Conservation (phyloP, 2,329 filamentous ascomycete species). For the Aureobasidium sp. region DNA sequence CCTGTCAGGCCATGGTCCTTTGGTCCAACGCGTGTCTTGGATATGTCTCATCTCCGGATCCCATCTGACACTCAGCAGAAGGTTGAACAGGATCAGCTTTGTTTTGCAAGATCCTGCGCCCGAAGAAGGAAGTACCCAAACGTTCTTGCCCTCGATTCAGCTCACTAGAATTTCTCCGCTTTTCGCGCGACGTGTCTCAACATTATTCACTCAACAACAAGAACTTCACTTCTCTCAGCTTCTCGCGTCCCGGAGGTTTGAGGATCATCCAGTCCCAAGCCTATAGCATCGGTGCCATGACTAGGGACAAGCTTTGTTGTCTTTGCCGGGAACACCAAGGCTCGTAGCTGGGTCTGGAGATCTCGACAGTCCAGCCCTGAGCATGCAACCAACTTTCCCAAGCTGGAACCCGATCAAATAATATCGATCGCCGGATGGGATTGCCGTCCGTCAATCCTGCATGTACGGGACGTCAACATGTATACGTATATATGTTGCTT, state of each 20-base stretch:
- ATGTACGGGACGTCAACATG: neutral
- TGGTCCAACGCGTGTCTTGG: neutral
- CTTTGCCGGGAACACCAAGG: neutral
- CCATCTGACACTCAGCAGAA: neutral
- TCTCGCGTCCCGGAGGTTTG: neutral
- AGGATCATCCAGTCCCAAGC: neutral
- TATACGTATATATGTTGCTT: neutral
- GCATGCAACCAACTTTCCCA: neutral
- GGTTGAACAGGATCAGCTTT: neutral
- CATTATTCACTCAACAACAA: neutral
- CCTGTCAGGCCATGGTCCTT: neutral
- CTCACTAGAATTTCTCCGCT: neutral
- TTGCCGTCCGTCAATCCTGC: neutral
- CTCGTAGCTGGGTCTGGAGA: neutral
- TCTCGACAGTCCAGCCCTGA: neutral
- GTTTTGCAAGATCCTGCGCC: neutral
- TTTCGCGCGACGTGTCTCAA: neutral
- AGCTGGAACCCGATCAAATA: neutral
- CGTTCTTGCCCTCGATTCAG: neutral
- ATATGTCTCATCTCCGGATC: neutral
- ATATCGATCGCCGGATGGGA: neutral
- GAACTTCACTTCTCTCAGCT: neutral
- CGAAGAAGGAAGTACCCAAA: neutral
- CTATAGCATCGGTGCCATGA: neutral
- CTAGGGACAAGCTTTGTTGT: too few species aligned